These are phyloP conservation scores for Sechiopsis laciniata DNA, from an alignment of 306 rosid species.

Conservation along the genomic window DNA sequence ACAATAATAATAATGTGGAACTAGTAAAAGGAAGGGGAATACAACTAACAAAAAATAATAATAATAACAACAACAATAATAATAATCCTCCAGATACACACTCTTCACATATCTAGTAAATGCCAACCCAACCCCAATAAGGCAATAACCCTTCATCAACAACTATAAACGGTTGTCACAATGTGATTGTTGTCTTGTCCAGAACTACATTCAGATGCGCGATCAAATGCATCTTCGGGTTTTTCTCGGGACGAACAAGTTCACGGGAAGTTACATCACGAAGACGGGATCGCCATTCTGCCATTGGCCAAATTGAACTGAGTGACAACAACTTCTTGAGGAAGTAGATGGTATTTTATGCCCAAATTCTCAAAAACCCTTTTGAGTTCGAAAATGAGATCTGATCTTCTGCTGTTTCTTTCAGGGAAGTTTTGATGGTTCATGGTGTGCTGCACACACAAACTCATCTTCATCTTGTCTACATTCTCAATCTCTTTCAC, in stretches of 20 bases:
- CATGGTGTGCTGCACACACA: conserved; percentile 45
- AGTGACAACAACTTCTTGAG: conserved; percentile 38
- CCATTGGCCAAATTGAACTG: conserved; percentile 30
- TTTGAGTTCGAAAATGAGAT: conserved; percentile 39
- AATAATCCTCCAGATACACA: neutral
- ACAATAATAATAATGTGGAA: too few relatives aligned
- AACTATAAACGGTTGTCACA: neutral
- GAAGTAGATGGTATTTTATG: conserved; percentile 42
- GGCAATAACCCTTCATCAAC: neutral
- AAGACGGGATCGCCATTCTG: conserved; percentile 25
- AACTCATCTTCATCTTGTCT: conserved; percentile 42
- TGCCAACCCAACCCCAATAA: neutral
- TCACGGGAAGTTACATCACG: neutral
- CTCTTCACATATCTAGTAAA: neutral
- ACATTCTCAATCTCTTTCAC: conserved; percentile 46
- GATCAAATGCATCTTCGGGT: neutral
- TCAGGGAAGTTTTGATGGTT: conserved; percentile 48
- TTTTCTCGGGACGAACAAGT: neutral
- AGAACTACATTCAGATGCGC: neutral
- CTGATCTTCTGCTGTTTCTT: conserved; percentile 40
- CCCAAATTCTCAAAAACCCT: conserved; percentile 35
- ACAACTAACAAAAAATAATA: too few relatives aligned
- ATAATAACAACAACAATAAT: neutral
- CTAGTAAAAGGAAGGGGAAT: too few relatives aligned
- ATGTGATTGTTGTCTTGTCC: too few relatives aligned